Conservation (phyloP, 768 basidiomycete species). For the Tricholomella constricta region DNA sequence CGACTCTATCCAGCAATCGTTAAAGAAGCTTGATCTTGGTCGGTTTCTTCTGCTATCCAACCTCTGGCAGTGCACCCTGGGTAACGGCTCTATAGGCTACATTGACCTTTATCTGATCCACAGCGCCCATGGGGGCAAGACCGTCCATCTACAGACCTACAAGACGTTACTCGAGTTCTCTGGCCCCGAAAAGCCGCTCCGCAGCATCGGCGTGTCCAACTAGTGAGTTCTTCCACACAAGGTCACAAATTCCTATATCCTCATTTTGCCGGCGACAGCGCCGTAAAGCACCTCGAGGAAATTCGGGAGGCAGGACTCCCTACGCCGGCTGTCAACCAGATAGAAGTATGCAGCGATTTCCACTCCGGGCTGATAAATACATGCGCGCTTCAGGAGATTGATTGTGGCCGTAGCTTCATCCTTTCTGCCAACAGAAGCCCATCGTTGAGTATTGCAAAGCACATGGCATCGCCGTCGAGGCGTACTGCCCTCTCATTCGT, state of each 20-base stretch:
- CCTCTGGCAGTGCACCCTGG: neutral
- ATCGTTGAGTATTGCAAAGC: conserved; percentile 74
- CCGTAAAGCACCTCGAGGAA: conserved; percentile 72
- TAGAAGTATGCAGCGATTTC: conserved; percentile 53
- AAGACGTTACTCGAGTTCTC: conserved; percentile 63
- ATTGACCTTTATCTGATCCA: conserved; percentile 79
- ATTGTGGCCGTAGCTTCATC: conserved; percentile 59
- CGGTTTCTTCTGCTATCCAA: conserved; percentile 17
- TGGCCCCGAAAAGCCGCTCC: conserved; percentile 57
- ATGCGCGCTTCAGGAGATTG: neutral
- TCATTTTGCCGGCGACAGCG: conserved; percentile 37
- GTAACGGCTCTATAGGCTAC: conserved; percentile 27
- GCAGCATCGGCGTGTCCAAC: conserved; percentile 77
- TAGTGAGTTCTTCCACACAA: conserved; percentile 56
- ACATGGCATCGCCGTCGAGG: conserved; percentile 62
- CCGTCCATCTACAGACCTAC: conserved; percentile 66
- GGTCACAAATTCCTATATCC: neutral
- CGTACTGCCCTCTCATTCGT: conserved; percentile 75
- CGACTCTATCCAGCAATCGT: conserved; percentile 33
- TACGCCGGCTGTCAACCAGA: conserved; percentile 74
- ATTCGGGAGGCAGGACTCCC: conserved; percentile 62
- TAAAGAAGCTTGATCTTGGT: conserved; percentile 60
- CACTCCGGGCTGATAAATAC: too few species aligned
- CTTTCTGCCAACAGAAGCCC: conserved; percentile 76
- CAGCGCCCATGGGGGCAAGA: conserved; percentile 62